phyloP scores from a whole-genome alignment of 768 basidiomycete species.

The Kwoniella sp. region DNA sequence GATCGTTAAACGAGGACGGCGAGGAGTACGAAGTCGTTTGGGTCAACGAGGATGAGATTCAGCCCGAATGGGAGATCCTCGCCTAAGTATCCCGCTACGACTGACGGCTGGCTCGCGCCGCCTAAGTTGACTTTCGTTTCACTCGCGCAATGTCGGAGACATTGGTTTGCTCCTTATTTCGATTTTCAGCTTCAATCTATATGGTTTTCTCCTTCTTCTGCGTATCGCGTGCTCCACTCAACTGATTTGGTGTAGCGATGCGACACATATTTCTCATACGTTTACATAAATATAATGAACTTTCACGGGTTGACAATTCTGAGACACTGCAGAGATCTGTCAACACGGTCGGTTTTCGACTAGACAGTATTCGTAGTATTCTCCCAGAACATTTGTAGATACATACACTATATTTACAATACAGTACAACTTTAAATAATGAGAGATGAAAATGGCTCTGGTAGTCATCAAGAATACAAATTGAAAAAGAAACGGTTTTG shows the following conservation, averaged over 20 bases:
- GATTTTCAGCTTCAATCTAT: too few relatives aligned
- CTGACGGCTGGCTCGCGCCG: background rate
- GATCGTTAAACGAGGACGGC: conserved; percentile 14
- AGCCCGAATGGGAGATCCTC: conserved; percentile 34
- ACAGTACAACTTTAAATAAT: background rate
- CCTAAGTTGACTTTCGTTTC: too few relatives aligned
- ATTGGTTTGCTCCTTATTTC: background rate
- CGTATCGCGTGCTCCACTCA: background rate
- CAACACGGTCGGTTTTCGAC: too few relatives aligned
- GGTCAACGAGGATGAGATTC: conserved; percentile 37
- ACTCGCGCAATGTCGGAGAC: too few relatives aligned
- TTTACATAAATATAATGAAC: background rate
- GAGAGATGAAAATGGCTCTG: background rate
- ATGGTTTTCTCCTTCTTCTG: background rate
- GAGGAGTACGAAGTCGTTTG: conserved; percentile 38
- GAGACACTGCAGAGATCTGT: background rate
- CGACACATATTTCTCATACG: background rate
- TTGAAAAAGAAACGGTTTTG: too few relatives aligned
- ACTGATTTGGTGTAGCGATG: background rate
- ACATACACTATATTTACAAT: too few relatives aligned
- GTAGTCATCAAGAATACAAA: background rate
- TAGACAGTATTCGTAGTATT: background rate
- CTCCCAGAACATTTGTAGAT: background rate
- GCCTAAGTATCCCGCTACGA: background rate
- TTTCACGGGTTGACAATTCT: background rate